Evolutionary conservation across 2,329 filamentous ascomycete species (phyloP).

Genomic region (Graphium sp.): DNA sequence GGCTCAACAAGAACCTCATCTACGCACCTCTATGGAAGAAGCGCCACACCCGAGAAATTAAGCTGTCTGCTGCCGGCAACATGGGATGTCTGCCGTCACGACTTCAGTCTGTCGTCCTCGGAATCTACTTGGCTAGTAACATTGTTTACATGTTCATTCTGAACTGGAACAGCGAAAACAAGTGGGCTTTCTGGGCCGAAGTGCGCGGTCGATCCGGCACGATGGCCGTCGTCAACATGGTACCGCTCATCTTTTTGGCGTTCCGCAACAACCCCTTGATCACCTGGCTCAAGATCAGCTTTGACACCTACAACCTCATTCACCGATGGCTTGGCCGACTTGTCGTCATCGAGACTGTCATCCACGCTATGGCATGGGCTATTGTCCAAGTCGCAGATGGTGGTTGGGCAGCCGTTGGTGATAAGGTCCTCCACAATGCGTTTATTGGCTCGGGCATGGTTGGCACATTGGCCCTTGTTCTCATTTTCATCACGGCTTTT

Average conservation of each 20-base stretch:
- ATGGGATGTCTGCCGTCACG: conserved; percentile 50
- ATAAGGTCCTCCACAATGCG: conserved; percentile 34
- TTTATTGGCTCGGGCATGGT: conserved; percentile 53
- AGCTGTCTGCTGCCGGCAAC: conserved; percentile 40
- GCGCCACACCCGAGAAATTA: conserved; percentile 51
- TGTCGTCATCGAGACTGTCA: conserved; percentile 50
- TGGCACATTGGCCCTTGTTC: conserved; percentile 40
- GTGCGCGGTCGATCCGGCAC: conserved; percentile 54
- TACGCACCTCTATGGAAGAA: conserved; percentile 48
- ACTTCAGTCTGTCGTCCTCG: conserved; percentile 41
- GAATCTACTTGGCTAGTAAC: conserved; percentile 42
- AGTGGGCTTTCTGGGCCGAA: conserved; percentile 42
- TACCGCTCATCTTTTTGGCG: conserved; percentile 57
- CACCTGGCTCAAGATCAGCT: conserved; percentile 52
- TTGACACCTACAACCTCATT: conserved; percentile 69
- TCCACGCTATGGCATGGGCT: conserved; percentile 55
- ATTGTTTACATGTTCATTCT: conserved; percentile 44
- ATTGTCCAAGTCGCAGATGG: conserved; percentile 51
- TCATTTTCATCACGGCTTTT: conserved; percentile 53
- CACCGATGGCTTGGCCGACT: conserved; percentile 71
- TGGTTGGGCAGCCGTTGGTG: conserved; percentile 40
- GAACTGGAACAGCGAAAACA: conserved; percentile 39
- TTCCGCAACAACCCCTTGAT: conserved; percentile 69
- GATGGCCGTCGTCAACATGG: conserved; percentile 60
- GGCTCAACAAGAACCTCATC: conserved; percentile 40